Percentiles rank a stretch among this genome's conserved stretches.
phyloP scores from a whole-genome alignment of 352 stramenopile species.

The Hyaloperonospora brassicae region DNA sequence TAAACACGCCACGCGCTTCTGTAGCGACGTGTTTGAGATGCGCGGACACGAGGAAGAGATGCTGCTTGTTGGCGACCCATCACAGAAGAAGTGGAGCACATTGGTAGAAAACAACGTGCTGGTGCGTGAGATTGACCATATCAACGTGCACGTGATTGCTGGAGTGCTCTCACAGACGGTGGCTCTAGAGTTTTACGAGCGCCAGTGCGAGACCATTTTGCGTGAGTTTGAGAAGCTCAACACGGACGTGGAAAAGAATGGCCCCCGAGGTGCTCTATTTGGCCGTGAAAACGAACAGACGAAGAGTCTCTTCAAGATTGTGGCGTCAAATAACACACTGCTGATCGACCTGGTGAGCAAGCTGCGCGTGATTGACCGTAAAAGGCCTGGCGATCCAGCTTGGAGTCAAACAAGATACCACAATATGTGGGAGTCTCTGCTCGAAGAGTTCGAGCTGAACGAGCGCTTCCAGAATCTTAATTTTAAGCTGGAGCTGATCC shows the following conservation, averaged over 20 bases:
- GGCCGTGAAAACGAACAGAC: conserved; percentile 70
- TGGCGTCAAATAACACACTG: conserved; percentile 94
- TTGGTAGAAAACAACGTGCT: conserved; percentile 80
- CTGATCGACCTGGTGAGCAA: conserved; percentile 95
- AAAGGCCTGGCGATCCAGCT: conserved; percentile 84
- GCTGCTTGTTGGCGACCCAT: conserved; percentile 57
- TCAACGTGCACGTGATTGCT: conserved; percentile 89
- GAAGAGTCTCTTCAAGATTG: conserved; percentile 82
- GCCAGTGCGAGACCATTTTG: conserved; percentile 92
- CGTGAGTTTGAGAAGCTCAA: conserved; percentile 93
- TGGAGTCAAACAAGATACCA: conserved; percentile 95
- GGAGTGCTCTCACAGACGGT: conserved; percentile 94
- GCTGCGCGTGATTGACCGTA: conserved; percentile 93
- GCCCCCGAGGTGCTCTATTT: conserved; percentile 60
- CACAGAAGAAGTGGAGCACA: conserved; percentile 66
- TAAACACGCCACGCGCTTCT: conserved; percentile 71
- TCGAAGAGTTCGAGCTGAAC: conserved; percentile 91
- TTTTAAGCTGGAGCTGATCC: conserved; percentile 95
- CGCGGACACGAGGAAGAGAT: conserved; percentile 75
- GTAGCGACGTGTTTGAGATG: conserved; percentile 69
- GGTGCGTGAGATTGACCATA: conserved; percentile 74
- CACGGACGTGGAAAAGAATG: conserved; percentile 70
- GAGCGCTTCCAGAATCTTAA: conserved; percentile 94
- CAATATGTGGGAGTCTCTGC: conserved; percentile 81
- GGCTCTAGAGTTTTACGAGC: conserved; percentile 93